Base-by-base conservation (phyloP, 495 filamentous ascomycete species). In the Annulohypoxylon moriforme region DNA sequence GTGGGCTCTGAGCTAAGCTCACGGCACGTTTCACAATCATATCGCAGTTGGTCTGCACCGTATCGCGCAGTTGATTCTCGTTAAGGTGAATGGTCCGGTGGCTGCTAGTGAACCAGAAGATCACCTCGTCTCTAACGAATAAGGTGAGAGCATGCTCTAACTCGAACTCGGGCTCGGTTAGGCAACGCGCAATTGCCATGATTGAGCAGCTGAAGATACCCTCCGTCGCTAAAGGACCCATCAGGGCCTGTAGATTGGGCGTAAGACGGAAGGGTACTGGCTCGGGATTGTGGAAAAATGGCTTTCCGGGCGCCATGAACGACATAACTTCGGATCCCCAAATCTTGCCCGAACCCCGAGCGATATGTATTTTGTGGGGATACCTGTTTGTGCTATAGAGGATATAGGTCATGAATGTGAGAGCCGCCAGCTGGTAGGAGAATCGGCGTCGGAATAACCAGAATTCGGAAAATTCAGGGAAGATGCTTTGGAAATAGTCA, bases 401-500 rank as follows among this genome's bases (percentile, higher is more conserved):
- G 67, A 96, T 91, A 77, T 97, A 98, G 36, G 96, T 99, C 92
- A 99, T 97, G 84, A 98, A 99, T 11, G 94, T 97, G 61, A 98
- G 86, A 1, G 94, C 90, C n/a, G 96, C 94, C 53, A 97, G 90
- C 81, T 98, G 96, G 81, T 98, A 98, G 29, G 93, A 90, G 80
- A 98, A 98, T 63, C 97, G 94, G 53, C 94, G 89, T 46, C 95
- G 90, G 91, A 99, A 99, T 40, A 98, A 89, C 92, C 94, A 98
- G 86, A 98, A 97, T 74, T 97, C 94, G 24, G 92, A 86, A 76
- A 91, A 98, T 47, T 92, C 92, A 60, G 96, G 93, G 80, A 95
- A 97, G 8, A 89, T 93, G 64, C 88, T 84, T 77, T 94, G 89
- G 89, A 97, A 98, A 82, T 97, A 96, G 69, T 97, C 89, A 50